phyloP scores from a whole-genome alignment of 345 rosid genomes.

The Hirschfeldia incana region DNA sequence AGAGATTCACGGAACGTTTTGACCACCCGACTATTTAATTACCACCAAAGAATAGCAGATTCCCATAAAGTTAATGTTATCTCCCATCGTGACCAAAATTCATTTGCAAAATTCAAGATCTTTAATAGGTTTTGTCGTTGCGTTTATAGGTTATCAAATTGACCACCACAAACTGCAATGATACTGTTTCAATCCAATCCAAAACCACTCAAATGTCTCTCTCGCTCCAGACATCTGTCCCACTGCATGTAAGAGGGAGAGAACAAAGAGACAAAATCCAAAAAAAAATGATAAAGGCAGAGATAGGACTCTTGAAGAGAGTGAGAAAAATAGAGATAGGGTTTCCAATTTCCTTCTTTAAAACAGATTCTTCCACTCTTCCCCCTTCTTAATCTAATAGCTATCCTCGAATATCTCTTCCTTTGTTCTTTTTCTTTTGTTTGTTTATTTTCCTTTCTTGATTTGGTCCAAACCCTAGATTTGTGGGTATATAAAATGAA shows the following conservation, averaged over 20 bases:
- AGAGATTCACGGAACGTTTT: no score
- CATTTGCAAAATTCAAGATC: slow-evolving; percentile 10
- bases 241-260: slow-evolving; percentile 34
- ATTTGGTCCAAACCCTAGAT: slow-evolving; percentile 42
- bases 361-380: neutral
- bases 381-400: slow-evolving; percentile 5
- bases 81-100: slow-evolving; percentile 24
- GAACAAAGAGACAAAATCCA: slow-evolving; percentile 27
- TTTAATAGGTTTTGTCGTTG: slow-evolving; percentile 29
- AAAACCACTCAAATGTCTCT: slow-evolving; percentile 20
- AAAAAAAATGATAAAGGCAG: neutral
- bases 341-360: slow-evolving; percentile 30
- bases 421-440: slow-evolving; percentile 19
- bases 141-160: slow-evolving; percentile 31
- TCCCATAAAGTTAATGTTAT: slow-evolving; percentile 3
- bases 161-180: slow-evolving; percentile 30
- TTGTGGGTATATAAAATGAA: slow-evolving; percentile 16
- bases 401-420: slow-evolving; percentile 1
- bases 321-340: slow-evolving; percentile 31
- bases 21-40: neutral
- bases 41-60: neutral
- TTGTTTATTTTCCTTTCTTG: neutral
- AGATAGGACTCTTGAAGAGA: slow-evolving; percentile 37
- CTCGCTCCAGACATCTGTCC: slow-evolving; percentile 30
- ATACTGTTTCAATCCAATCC: slow-evolving; percentile 15